Base-by-base conservation (phyloP, 2,329 filamentous ascomycete genomes). In the Penicillium sp. region DNA sequence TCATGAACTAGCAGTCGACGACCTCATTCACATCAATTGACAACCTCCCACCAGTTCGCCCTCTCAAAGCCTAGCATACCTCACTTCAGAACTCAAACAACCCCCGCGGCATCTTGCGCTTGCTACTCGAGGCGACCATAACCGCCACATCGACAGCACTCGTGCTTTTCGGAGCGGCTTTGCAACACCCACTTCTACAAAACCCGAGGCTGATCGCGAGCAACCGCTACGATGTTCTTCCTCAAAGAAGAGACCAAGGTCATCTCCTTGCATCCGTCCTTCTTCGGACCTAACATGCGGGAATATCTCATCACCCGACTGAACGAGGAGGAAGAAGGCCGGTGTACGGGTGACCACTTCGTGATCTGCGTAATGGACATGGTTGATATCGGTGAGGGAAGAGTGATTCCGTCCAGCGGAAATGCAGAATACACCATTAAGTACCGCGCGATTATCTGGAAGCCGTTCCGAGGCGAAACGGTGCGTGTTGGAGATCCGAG, bases 311-410 rank as follows among this genome's bases (percentile, higher is more conserved):
- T 90, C 48, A 88, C 89, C 65, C 92, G 93, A 75, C 86, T 99
- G 24, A 84, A 96, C 61, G 88, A 90, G 70, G 93, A 97, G 71
- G 91, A 97, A 58, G 94, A 99, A 77, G 94, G 94, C 21, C 93
- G 90, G 37, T 97, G 92, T 75, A 94, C 92, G 3, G 94, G 94
- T 54, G 91, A 91, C 72, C 97, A 96, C 81, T 97, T 94, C 76
- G 95, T 99, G 71, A 94, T 99, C 67, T 94, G 92, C 70, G 95
- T 99, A 68, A 93, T 99, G 86, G 92, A 97, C 75, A 90, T 92
- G 45, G 92, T 95, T 68, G 90, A 97, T 65, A 93, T 97, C 68
- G 95, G 91, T 14, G 92, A 96, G 70, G 92, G 92, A 11, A 88
- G 91, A 65, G 93, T 99, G 58, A 84, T 97, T 52, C 93, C 94